Percentiles rank a stretch among this genome's conserved stretches.
phyloP scores from a whole-genome alignment of 768 basidiomycete species.

The Lactarius vividus region DNA sequence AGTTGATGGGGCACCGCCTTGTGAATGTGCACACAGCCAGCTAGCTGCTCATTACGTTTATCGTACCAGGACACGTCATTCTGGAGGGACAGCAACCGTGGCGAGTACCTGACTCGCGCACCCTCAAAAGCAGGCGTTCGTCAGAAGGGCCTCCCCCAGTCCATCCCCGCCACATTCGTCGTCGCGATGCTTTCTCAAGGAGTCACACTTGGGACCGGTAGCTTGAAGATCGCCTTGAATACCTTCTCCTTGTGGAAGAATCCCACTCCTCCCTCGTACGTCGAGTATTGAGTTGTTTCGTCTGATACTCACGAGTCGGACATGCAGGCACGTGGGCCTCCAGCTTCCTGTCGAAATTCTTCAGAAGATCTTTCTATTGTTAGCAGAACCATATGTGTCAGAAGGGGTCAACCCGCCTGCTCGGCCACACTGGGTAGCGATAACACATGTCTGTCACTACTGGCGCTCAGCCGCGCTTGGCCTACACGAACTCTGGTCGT shows the following conservation, averaged over 20 bases:
- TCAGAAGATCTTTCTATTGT: neutral
- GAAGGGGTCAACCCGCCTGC: neutral
- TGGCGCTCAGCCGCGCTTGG: slow-evolving; percentile 24
- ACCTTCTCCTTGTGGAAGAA: neutral
- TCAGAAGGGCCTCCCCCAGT: neutral
- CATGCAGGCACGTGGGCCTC: neutral
- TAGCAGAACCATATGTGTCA: neutral
- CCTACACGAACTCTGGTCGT: slow-evolving; percentile 21
- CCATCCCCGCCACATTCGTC: neutral
- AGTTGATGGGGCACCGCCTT: neutral
- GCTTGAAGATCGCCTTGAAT: neutral
- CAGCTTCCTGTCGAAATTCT: slow-evolving; percentile 1
- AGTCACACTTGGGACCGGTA: neutral
- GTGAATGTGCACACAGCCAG: neutral
- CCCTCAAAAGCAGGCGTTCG: neutral
- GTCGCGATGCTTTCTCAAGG: neutral
- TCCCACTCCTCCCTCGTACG: neutral
- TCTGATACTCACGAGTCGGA: neutral
- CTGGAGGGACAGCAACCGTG: neutral
- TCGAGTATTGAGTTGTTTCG: neutral
- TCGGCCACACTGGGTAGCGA: slow-evolving; percentile 14
- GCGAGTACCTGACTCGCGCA: neutral
- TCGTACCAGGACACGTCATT: neutral
- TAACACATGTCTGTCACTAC: slow-evolving; percentile 19
- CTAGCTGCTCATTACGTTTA: neutral